phyloP scores from a whole-genome alignment of 2,329 filamentous ascomycete species.

The Colletotrichum agaves region DNA sequence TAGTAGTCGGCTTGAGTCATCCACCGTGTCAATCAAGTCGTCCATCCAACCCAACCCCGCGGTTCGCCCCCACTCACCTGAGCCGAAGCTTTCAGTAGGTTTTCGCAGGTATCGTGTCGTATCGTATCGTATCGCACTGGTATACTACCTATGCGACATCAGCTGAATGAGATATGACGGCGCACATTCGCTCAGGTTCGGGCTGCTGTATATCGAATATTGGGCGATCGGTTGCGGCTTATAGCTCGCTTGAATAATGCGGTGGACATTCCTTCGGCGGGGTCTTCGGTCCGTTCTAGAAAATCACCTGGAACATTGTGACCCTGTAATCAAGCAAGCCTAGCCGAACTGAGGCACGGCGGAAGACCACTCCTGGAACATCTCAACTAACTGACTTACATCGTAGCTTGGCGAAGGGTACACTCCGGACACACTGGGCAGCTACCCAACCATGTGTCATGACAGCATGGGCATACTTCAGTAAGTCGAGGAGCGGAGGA shows the following conservation, averaged over 20 bases:
- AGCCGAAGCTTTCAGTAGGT: not conserved
- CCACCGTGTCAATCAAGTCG: slow-evolving; percentile 7
- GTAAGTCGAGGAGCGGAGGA: not conserved
- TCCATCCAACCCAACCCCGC: slow-evolving; percentile 23
- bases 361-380: slow-evolving; percentile 8
- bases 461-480: not conserved
- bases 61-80: slow-evolving; percentile 22
- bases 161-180: not conserved
- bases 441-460: slow-evolving; percentile 20
- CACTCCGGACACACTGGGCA: not conserved
- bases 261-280: slow-evolving; percentile 4
- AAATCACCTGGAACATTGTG: slow-evolving; percentile 27
- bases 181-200: not conserved
- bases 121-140: not conserved
- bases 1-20: slow-evolving; percentile 22
- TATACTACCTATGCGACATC: not conserved
- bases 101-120: not conserved
- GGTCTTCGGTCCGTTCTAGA: slow-evolving; percentile 24
- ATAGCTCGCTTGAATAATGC: slow-evolving; percentile 17
- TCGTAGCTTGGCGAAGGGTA: slow-evolving; percentile 7
- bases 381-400: not conserved
- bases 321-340: slow-evolving; percentile 19
- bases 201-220: not conserved
- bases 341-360: slow-evolving; percentile 22
- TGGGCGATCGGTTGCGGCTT: slow-evolving; percentile 1